Evolutionary conservation across 2,329 filamentous ascomycete species (phyloP).

Genomic region (Cordyceps fumosorosea): DNA sequence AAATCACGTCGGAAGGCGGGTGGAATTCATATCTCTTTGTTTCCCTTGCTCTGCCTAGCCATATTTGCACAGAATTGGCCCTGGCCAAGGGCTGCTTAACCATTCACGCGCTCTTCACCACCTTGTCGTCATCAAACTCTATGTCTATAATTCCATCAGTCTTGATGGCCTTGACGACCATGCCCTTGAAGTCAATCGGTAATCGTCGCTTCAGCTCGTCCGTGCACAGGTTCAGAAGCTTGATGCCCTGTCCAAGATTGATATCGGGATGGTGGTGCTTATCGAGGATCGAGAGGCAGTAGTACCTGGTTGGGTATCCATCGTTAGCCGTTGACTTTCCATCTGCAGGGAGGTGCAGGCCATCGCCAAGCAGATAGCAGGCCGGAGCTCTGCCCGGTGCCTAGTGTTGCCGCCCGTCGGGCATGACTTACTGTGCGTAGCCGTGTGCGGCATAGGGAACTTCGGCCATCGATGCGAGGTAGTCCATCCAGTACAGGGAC

Average conservation of each 20-base stretch:
- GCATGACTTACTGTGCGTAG: constrained; percentile 76
- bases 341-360: neutral
- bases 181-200: constrained; percentile 98
- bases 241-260: constrained; percentile 78
- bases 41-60: neutral
- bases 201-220: constrained; percentile 95
- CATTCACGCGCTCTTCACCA: constrained; percentile 52
- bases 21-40: neutral
- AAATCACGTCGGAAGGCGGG: too few species aligned
- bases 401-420: neutral
- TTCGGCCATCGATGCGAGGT: constrained; percentile 80
- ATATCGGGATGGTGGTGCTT: constrained; percentile 98
- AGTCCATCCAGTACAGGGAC: constrained; percentile 93
- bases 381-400: neutral
- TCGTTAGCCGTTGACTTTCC: neutral
- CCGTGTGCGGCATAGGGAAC: constrained; percentile 95
- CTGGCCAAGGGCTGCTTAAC: neutral
- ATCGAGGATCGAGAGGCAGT: constrained; percentile 94
- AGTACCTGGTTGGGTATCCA: constrained; percentile 58
- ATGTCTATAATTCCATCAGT: constrained; percentile 87
- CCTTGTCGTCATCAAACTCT: constrained; percentile 75
- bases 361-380: neutral
- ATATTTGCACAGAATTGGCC: neutral
- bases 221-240: constrained; percentile 89
- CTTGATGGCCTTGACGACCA: constrained; percentile 88